Base-by-base conservation (phyloP, 352 stramenopile genomes). In the Pythium phragmiticola region DNA sequence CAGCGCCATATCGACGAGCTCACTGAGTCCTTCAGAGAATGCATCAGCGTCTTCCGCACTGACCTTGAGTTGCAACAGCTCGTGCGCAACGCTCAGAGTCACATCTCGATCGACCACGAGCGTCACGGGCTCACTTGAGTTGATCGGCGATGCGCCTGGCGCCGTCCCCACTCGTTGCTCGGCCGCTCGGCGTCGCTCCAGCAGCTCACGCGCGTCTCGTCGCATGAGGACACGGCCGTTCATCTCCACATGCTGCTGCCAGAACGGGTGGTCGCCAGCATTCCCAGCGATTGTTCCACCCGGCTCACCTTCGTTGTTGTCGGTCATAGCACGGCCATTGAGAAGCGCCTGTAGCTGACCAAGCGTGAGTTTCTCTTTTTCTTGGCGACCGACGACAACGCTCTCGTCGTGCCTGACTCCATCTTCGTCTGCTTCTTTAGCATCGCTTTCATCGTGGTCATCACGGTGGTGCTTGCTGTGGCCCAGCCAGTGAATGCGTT, bases 401-500 rank as follows among this genome's bases (percentile, higher is more conserved):
- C 50, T 66, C 8, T 79, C 71, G 39, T 73, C 70, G 17, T 41
- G 46, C 23, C 66, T 39, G 56, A 72, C 69, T 17, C 76, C 52
- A 33, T 43, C 56, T 30, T 70, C 49, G 4, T 74, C 57, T n/a
- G 69, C 65, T 16, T 65, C 59, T 6, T 69, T 53, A 30, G 51
- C n/a, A 7, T 63, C 57, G 8, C 34, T 28, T 28, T 60, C 50
- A 11, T 46, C 45, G n/a, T 49, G 30, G 26, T 46, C 23, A 42
- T 12, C 59, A 34, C 23, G 53, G 23, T 30, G 30, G 4, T 23
- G 8, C 1, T 50, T 42, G 17, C 28, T 39, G 12, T 47, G 89
- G 39, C 56, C 63, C 4, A 87, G 70, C 65, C 68, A 82, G 62
- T 80, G 80, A 39, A 98, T 96, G 39, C 88, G 84, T 61, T 96